Conservation (phyloP, 192 early-diverging fungal genomes). For the Phycomyces nitens region DNA sequence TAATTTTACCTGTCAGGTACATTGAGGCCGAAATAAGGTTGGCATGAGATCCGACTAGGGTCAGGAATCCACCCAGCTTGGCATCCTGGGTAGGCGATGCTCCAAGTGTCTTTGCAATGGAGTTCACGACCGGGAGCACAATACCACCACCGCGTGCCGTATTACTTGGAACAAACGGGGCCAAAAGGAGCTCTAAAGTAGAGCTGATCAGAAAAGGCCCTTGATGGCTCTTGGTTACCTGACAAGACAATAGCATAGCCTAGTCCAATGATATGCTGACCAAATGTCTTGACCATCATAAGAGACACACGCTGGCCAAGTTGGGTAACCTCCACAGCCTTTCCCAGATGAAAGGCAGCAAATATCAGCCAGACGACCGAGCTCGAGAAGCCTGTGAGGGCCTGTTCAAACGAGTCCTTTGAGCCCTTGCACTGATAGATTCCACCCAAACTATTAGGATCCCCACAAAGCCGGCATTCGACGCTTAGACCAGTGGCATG, state of each 20-base stretch:
- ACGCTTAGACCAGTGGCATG: constrained; percentile 41
- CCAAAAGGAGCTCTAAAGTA: constrained; percentile 55
- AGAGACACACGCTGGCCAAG: constrained; percentile 65
- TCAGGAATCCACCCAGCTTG: constrained; percentile 53
- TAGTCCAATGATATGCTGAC: constrained; percentile 48
- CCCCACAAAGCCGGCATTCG: constrained; percentile 52
- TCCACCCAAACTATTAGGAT: constrained; percentile 15
- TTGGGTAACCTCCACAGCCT: constrained; percentile 56
- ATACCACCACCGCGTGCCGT: constrained; percentile 79
- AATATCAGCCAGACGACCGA: constrained; percentile 69
- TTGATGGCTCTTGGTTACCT: no score
- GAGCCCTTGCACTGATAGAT: constrained; percentile 53
- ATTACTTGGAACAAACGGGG: constrained; percentile 70
- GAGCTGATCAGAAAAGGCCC: constrained; percentile 18
- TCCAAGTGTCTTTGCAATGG: constrained; percentile 54
- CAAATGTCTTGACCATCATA: constrained; percentile 48
- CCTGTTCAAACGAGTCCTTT: constrained; percentile 57
- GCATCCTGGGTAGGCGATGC: constrained; percentile 38
- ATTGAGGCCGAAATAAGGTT: constrained; percentile 72
- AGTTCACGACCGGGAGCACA: constrained; percentile 68
- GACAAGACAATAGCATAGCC: constrained; percentile 50
- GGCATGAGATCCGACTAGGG: constrained; percentile 60
- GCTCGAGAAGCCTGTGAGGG: constrained; percentile 60
- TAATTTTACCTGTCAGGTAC: constrained; percentile 56
- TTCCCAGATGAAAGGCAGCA: constrained; percentile 72